phyloP scores from a whole-genome alignment of 2,329 filamentous ascomycete genomes.

The Camptophora hylomeconis region DNA sequence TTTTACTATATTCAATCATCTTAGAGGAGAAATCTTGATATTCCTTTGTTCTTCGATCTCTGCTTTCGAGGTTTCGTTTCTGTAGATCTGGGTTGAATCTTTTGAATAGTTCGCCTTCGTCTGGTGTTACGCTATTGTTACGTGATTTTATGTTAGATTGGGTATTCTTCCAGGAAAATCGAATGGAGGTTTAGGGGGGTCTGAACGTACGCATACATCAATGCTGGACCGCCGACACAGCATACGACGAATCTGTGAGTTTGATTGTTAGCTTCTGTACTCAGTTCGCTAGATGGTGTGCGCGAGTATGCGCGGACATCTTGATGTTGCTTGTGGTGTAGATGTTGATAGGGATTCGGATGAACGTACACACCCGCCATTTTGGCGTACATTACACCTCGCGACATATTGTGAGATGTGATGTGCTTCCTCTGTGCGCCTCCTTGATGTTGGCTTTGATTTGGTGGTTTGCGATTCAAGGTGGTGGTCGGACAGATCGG shows the following conservation, averaged over 20 bases:
- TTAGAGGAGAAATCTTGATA: constrained; percentile 77
- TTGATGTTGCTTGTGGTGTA: too few species aligned
- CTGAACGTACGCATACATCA: constrained; percentile 50
- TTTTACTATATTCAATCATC: constrained; percentile 81
- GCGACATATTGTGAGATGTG: too few species aligned
- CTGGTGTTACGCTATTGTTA: constrained; percentile 38
- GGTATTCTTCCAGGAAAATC: background rate
- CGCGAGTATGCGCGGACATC: too few species aligned
- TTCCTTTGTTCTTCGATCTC: constrained; percentile 64
- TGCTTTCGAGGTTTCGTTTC: constrained; percentile 68
- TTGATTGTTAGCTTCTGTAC: constrained; percentile 4
- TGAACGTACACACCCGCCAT: constrained; percentile 50
- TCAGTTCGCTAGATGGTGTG: too few species aligned
- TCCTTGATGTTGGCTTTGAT: too few species aligned
- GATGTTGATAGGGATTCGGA: constrained; percentile 2
- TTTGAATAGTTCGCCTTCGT: constrained; percentile 82
- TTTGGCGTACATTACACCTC: constrained; percentile 44
- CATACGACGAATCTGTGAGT: constrained; percentile 51
- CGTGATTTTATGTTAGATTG: background rate
- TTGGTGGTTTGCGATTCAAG: too few species aligned
- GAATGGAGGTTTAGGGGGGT: constrained; percentile 4
- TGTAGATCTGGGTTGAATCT: constrained; percentile 93
- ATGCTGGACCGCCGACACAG: constrained; percentile 70
- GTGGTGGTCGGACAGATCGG: too few species aligned
- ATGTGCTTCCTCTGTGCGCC: too few species aligned